phyloP scores from a whole-genome alignment of 2,329 filamentous ascomycete species.

The Penicillium sp. region DNA sequence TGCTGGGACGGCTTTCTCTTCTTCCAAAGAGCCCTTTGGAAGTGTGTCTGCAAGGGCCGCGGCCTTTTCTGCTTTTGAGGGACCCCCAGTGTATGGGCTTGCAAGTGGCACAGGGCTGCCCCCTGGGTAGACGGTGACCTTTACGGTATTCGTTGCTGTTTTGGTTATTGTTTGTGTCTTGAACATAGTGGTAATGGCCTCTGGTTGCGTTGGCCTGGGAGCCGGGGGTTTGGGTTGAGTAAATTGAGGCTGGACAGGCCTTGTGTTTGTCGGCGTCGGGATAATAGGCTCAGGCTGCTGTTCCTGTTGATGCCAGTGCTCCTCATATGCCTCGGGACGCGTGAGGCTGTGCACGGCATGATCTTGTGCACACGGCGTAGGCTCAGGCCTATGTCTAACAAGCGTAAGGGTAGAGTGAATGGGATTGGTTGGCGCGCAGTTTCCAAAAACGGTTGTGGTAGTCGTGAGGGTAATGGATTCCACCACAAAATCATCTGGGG shows the following conservation, averaged over 20 bases:
- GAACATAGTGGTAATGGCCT: conserved; percentile 14
- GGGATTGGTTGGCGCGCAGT: conserved; percentile 2
- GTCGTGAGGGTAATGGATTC: conserved; percentile 21
- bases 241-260: neutral
- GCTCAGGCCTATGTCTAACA: neutral
- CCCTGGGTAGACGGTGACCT: conserved; percentile 9
- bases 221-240: neutral
- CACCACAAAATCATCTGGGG: conserved; percentile 13
- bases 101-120: neutral
- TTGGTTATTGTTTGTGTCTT: conserved; percentile 14
- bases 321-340: neutral
- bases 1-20: conserved; percentile 6
- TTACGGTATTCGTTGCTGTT: conserved; percentile 13
- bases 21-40: neutral
- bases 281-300: neutral
- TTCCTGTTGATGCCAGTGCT: neutral
- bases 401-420: neutral
- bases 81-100: neutral
- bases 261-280: neutral
- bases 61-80: neutral
- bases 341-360: neutral
- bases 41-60: neutral
- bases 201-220: neutral
- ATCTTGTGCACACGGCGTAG: neutral
- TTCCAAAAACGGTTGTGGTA: conserved; percentile 14